Percentiles rank a stretch among this genome's conserved stretches.
Conservation (phyloP, 1,139 yeast genomes). For the Arxiozyma slooffiae region DNA sequence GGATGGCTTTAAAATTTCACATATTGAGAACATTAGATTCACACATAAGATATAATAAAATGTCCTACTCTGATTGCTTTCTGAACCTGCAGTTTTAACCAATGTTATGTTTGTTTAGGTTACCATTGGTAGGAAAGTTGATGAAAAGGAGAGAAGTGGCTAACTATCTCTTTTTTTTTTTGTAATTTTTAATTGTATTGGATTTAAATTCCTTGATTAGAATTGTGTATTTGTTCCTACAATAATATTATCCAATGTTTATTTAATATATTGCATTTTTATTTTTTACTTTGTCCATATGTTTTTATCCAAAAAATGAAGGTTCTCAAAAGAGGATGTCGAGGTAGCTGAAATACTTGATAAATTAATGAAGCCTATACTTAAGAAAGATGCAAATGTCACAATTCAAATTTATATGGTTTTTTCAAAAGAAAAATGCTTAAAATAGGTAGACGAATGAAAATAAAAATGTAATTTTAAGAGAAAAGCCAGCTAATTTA, state of each 20-base stretch:
- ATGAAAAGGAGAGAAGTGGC: background rate
- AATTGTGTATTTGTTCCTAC: background rate
- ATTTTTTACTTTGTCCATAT: background rate
- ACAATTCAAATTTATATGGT: background rate
- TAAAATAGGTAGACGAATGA: background rate
- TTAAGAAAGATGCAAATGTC: background rate
- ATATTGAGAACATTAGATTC: no score
- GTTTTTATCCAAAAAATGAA: constrained; percentile 6
- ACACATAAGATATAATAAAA: no score
- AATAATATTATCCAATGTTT: no score
- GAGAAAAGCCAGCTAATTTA: constrained; percentile 7
- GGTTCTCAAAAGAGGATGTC: constrained; percentile 20
- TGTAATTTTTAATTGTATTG: background rate
- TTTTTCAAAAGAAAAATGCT: background rate
- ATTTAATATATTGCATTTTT: no score
- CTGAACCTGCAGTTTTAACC: background rate
- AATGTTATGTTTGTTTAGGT: no score
- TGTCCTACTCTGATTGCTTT: no score
- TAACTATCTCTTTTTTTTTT: no score
- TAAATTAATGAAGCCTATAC: constrained; percentile 16
- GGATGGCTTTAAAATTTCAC: background rate
- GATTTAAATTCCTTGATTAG: background rate
- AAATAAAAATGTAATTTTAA: background rate
- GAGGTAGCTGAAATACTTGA: constrained; percentile 26
- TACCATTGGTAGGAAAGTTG: background rate